These are phyloP conservation scores for Ceratobasidium sp. DNA, from an alignment of 1,284 basidiomycete species.

Conservation along the genomic window DNA sequence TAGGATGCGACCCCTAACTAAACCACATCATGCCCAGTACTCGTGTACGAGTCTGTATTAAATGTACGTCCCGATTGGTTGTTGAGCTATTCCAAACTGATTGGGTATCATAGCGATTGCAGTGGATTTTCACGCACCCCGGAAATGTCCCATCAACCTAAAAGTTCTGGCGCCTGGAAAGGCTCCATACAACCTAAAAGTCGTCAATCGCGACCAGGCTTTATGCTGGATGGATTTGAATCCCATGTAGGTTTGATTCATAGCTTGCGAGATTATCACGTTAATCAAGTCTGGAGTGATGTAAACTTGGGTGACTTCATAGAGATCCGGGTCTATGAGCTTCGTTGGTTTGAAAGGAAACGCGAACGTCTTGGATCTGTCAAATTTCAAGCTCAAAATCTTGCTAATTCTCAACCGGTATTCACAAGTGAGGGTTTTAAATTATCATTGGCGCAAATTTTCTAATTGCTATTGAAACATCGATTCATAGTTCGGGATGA, in stretches of 20 bases:
- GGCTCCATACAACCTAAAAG: neutral
- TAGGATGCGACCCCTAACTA: too few species aligned
- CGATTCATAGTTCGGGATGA: too few species aligned
- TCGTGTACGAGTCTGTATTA: neutral
- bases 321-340: constrained; percentile 4
- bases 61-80: neutral
- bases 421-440: too few species aligned
- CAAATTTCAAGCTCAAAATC: neutral
- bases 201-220: neutral
- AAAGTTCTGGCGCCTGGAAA: neutral
- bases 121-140: neutral
- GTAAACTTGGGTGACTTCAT: neutral
- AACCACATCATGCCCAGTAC: too few species aligned
- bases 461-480: too few species aligned
- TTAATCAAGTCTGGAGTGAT: neutral
- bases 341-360: neutral
- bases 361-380: constrained; percentile 5
- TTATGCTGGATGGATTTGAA: neutral
- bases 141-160: neutral
- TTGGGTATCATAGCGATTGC: neutral
- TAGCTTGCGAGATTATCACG: neutral
- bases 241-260: neutral
- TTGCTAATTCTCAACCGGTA: neutral
- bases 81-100: neutral
- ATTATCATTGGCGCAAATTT: too few species aligned